These are phyloP conservation scores for Cylindrotheca fusiformis DNA, from an alignment of 108 stramenopile species.

Conservation along the genomic window DNA sequence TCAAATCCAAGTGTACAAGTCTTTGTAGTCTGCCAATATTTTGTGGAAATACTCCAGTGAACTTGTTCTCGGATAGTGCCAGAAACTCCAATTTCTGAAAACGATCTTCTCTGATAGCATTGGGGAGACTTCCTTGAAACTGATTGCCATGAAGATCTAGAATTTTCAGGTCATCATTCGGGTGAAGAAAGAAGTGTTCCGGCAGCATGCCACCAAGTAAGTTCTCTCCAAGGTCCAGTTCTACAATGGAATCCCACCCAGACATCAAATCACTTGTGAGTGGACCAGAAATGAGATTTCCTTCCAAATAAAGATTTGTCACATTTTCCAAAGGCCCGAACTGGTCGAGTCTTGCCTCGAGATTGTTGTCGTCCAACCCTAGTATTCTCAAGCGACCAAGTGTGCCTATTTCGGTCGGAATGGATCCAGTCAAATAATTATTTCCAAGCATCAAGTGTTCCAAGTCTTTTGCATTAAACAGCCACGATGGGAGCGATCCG, in stretches of 20 bases:
- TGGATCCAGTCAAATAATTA: slow-evolving; percentile 14
- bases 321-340: slow-evolving; percentile 1
- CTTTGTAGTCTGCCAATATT: background rate
- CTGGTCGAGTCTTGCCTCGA: slow-evolving; percentile 2
- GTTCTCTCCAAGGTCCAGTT: slow-evolving; percentile 10
- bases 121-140: slow-evolving; percentile 17
- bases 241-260: slow-evolving; percentile 3
- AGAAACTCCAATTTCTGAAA: slow-evolving; percentile 18
- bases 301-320: slow-evolving; percentile 12
- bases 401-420: slow-evolving; percentile 16
- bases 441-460: slow-evolving; percentile 12
- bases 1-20: slow-evolving; percentile 21
- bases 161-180: background rate
- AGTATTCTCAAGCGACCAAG: slow-evolving; percentile 8
- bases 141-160: slow-evolving; percentile 18
- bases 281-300: slow-evolving; percentile 8
- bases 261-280: slow-evolving; percentile 5
- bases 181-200: slow-evolving; percentile 20
- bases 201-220: slow-evolving; percentile 13
- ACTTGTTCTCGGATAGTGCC: slow-evolving; percentile 23
- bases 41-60: slow-evolving; percentile 24
- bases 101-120: slow-evolving; percentile 8
- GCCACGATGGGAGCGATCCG: slow-evolving; percentile 15
- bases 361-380: slow-evolving; percentile 10
- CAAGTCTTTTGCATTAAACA: slow-evolving; percentile 7